A percentile compares a stretch with the other conserved stretches of the same genome.
These are phyloP conservation scores for Kentomonas sorsogonicus DNA, from an alignment of 208 protist species.

Conservation along the genomic window DNA sequence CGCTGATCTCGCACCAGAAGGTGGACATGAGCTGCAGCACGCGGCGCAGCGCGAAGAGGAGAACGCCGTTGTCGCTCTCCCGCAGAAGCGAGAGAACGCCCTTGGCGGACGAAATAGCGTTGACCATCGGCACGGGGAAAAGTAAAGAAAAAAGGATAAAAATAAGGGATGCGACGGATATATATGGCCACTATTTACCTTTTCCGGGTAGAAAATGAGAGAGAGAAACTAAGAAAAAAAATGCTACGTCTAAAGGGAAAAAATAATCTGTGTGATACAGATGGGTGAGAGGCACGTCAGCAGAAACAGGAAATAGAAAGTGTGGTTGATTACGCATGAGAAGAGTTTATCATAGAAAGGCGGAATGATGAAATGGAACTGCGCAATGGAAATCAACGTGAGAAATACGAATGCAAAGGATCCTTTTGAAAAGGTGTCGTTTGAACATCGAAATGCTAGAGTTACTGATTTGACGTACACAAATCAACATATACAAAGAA, in stretches of 20 bases:
- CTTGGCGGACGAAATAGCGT: slow-evolving; percentile 72
- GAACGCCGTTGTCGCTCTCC: slow-evolving; percentile 62
- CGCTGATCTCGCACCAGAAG: slow-evolving; percentile 88
- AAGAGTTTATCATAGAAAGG: no score
- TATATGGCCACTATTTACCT: no score
- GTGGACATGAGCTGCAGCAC: slow-evolving; percentile 73
- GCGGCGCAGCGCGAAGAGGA: slow-evolving; percentile 74
- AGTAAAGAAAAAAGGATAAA: neutral
- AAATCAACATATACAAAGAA: no score
- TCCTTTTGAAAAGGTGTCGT: neutral
- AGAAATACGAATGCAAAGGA: neutral
- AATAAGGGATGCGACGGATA: neutral
- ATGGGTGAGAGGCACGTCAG: neutral
- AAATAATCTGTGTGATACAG: neutral
- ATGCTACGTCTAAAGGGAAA: neutral
- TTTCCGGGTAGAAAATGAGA: neutral
- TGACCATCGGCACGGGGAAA: slow-evolving; percentile 6
- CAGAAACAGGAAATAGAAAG: neutral
- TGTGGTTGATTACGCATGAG: neutral
- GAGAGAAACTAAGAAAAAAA: neutral
- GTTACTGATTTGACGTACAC: no score
- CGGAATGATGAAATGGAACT: no score
- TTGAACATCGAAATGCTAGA: no score
- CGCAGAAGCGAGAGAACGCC: slow-evolving; percentile 72
- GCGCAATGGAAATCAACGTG: neutral